Conservation (phyloP, 2,329 filamentous ascomycete genomes). For the Phialophora verrucosa region DNA sequence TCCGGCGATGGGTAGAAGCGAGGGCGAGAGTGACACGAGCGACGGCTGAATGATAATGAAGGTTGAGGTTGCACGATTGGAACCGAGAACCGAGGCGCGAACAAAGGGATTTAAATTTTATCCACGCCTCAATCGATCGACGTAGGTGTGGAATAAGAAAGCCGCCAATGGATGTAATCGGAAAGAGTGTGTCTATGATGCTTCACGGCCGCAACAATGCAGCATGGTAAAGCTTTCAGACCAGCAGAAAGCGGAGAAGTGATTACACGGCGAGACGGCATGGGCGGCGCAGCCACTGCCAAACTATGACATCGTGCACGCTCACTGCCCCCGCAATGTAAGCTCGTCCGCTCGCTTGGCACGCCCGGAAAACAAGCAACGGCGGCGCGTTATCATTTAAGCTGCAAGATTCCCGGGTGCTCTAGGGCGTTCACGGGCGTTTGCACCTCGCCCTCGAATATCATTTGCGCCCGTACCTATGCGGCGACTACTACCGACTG, state of each 20-base stretch:
- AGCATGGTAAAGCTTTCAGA: background rate
- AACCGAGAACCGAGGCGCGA: background rate
- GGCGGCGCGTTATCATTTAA: background rate
- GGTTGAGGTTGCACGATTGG: slow-evolving; percentile 3
- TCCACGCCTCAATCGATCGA: background rate
- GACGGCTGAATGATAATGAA: slow-evolving; percentile 1
- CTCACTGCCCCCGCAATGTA: slow-evolving; percentile 1
- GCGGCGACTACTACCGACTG: background rate
- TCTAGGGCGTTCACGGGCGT: no score
- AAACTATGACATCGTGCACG: background rate
- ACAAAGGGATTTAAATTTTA: background rate
- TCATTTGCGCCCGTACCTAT: background rate
- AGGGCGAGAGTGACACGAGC: background rate
- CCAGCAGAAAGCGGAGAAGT: background rate
- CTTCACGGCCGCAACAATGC: background rate
- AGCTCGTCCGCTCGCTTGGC: background rate
- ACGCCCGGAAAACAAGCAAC: background rate
- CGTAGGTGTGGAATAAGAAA: background rate
- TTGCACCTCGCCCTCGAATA: background rate
- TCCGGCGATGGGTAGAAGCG: background rate
- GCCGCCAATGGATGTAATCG: background rate
- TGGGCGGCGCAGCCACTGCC: background rate
- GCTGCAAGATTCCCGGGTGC: background rate
- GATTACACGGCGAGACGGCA: background rate
- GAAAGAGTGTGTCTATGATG: slow-evolving; percentile 4